These are phyloP conservation scores for Quercus aquifolioides DNA, from an alignment of 306 rosid species.

Conservation along the genomic window DNA sequence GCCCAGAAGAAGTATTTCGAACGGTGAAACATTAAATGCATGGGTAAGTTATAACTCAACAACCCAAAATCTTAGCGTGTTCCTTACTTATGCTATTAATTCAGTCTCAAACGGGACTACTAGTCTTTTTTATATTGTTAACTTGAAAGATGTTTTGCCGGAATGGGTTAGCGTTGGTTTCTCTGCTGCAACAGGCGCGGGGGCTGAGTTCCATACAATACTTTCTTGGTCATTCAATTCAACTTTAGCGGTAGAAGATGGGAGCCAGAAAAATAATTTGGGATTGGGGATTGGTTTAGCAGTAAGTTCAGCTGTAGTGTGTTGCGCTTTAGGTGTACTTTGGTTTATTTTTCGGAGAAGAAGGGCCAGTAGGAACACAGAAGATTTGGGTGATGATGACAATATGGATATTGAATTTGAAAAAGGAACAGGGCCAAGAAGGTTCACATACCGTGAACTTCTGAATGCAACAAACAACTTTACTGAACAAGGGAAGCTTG, in stretches of 20 bases:
- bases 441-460: conserved; percentile 54
- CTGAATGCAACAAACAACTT: conserved; percentile 11
- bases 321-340: conserved; percentile 33
- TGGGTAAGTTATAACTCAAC: conserved; percentile 32
- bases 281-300: conserved; percentile 31
- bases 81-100: too few relatives aligned
- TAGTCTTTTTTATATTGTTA: too few relatives aligned
- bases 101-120: too few relatives aligned
- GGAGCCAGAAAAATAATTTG: conserved; percentile 1
- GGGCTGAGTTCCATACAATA: conserved; percentile 55
- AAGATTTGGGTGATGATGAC: conserved; percentile 23
- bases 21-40: conserved; percentile 48
- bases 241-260: conserved; percentile 29
- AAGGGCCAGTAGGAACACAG: conserved; percentile 3
- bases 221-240: conserved; percentile 72
- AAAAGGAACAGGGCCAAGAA: conserved; percentile 58
- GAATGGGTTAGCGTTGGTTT: conserved; percentile 35
- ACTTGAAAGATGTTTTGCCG: too few relatives aligned
- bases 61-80: conserved; percentile 48
- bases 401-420: conserved; percentile 59
- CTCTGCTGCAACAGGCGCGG: conserved; percentile 63
- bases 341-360: conserved; percentile 47
- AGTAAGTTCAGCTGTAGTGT: conserved; percentile 28
- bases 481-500: not conserved
- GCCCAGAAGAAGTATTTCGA: conserved; percentile 39